Percentiles rank a stretch among this genome's conserved stretches.
phyloP scores from a whole-genome alignment of 208 protist species.

The Crithidia brevicula region DNA sequence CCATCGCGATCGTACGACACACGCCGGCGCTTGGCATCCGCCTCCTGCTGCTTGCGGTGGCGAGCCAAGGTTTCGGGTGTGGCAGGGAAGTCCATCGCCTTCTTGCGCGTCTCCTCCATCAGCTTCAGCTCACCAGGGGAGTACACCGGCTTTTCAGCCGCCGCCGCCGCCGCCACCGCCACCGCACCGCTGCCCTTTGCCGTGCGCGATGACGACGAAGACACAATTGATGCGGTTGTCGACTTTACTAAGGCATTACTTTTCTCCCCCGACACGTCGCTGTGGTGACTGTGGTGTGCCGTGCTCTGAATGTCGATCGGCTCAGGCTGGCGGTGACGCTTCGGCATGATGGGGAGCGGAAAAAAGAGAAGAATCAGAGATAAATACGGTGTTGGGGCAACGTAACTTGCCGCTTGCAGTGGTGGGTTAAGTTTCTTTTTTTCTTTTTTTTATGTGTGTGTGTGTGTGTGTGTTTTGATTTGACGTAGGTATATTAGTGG shows the following conservation, averaged over 20 bases:
- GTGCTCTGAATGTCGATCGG: constrained; percentile 40
- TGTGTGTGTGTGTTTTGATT: no score
- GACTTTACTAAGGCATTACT: neutral
- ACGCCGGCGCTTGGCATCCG: constrained; percentile 15
- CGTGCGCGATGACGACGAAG: constrained; percentile 1
- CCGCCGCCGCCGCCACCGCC: neutral
- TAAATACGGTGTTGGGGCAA: no score
- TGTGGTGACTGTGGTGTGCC: constrained; percentile 11
- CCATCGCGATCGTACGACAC: constrained; percentile 28
- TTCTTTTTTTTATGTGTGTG: no score
- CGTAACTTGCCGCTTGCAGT: no score
- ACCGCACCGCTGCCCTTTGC: neutral
- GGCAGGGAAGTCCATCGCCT: constrained; percentile 33
- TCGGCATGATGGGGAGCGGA: constrained; percentile 49
- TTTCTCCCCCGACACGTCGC: neutral
- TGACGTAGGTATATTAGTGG: no score
- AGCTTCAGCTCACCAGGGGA: constrained; percentile 30
- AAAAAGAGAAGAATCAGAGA: no score
- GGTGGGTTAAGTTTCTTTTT: no score
- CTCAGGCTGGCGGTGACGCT: constrained; percentile 79
- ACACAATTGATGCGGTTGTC: neutral
- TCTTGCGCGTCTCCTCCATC: constrained; percentile 21
- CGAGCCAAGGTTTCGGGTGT: constrained; percentile 31
- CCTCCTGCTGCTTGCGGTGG: constrained; percentile 25
- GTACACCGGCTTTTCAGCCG: neutral